Base-by-base conservation (phyloP, 495 filamentous ascomycete species). In the Extremus antarcticus region DNA sequence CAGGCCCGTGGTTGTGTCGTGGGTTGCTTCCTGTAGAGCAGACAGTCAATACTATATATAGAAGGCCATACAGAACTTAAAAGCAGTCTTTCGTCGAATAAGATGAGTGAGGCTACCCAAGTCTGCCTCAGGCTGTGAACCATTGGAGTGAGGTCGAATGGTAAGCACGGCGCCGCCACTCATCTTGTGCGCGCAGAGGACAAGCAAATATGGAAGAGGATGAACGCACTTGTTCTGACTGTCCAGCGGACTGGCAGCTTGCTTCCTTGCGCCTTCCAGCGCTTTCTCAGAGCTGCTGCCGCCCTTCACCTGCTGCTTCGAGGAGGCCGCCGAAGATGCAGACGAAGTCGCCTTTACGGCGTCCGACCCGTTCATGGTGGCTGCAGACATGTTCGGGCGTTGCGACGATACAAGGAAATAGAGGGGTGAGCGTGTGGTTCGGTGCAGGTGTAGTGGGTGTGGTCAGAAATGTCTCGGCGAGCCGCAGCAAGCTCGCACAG, bases 191-290 rank as follows among this genome's bases (percentile, higher is more conserved):
- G n/a, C n/a, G n/a, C n/a, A n/a, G n/a, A n/a, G n/a, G n/a, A n/a
- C n/a, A n/a, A 40, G 35, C 9, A n/a, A 40, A n/a, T 9, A 40
- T 40, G 9, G 35, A 9, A 40, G 32, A n/a, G 25, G 21, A 13
- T 15, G 20, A 55, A 73, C 68, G 66, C 55, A 83, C 81, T 74
- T 76, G 59, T 77, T 74, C 58, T 54, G 54, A 54, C 71, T 73
- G 59, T 83, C 81, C 43, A 73, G 69, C 43, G 78, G 76, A 65
- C 74, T 80, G 48, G 71, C 74, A 54, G 74, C 71, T 65, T 81
- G 78, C 65, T 79, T 78, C 61, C 80, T 75, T 63, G 67, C 67
- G 48, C 68, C 70, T 51, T 82, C 79, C 41, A 70, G 63, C 58
- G 70, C 70, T 65, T 78, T 81, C 43, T 60, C 66, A 47, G 61